Conservation (phyloP, 148 eudicot species). For the Diospyros kaki region DNA sequence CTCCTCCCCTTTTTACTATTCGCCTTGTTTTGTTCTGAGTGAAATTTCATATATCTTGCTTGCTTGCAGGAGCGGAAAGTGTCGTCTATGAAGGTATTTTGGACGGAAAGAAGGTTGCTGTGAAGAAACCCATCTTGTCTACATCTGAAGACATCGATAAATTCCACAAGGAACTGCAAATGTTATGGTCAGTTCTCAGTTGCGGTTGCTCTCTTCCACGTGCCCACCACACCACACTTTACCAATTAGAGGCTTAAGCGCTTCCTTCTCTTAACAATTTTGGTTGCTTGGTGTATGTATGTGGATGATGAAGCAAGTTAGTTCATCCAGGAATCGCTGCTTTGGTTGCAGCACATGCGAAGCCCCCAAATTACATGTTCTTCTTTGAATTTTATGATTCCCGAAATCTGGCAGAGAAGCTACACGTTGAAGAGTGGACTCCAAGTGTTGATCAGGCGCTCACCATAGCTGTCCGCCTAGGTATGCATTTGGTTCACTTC, state of each 20-base stretch:
- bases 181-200: conserved; percentile 62
- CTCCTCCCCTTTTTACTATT: neutral
- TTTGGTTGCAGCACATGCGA: conserved; percentile 84
- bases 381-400: conserved; percentile 69
- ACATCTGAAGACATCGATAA: conserved; percentile 82
- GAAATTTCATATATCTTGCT: neutral
- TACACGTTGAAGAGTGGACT: conserved; percentile 90
- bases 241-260: neutral
- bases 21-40: neutral
- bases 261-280: conserved; percentile 5
- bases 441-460: conserved; percentile 60
- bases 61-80: conserved; percentile 74
- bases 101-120: conserved; percentile 71
- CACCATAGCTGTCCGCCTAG: conserved; percentile 45
- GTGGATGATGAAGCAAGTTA: conserved; percentile 59
- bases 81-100: conserved; percentile 77
- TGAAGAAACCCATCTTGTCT: conserved; percentile 78
- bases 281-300: conserved; percentile 3
- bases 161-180: conserved; percentile 80
- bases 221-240: neutral
- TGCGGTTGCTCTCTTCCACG: neutral
- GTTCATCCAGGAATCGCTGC: conserved; percentile 80
- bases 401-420: conserved; percentile 69
- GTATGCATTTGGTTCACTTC: conserved; percentile 29
- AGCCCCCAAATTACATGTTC: conserved; percentile 95